Evolutionary conservation across 179 eudicot genomes (phyloP).

Genomic region (Patellifolia procumbens): DNA sequence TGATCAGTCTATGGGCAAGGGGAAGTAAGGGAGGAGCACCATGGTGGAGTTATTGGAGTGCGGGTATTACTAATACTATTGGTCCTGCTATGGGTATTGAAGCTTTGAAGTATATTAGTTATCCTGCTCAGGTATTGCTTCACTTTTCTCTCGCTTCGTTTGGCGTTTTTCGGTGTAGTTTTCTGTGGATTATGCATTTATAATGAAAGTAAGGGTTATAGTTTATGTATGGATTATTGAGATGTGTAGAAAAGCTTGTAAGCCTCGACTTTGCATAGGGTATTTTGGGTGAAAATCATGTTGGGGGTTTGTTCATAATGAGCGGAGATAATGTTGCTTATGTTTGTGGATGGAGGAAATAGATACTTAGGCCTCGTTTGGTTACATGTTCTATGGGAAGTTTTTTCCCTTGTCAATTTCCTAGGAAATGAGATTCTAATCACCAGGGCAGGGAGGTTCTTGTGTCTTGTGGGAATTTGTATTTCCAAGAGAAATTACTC

Average conservation of each 20-base stretch:
- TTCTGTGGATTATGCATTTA: constrained; percentile 6
- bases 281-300: not conserved
- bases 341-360: not conserved
- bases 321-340: not conserved
- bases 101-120: constrained; percentile 90
- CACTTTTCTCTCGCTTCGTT: not conserved
- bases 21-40: constrained; percentile 78
- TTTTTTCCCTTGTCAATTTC: too few relatives aligned
- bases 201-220: too few relatives aligned
- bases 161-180: not conserved
- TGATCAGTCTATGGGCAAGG: constrained; percentile 73
- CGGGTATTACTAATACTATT: constrained; percentile 90
- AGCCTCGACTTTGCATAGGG: not conserved
- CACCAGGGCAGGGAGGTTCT: too few relatives aligned
- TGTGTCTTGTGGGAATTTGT: too few relatives aligned
- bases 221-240: not conserved
- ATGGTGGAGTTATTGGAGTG: constrained; percentile 98
- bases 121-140: constrained; percentile 79
- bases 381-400: too few relatives aligned
- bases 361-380: not conserved
- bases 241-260: not conserved
- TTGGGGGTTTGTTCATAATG: not conserved
- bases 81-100: constrained; percentile 99
- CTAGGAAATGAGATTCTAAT: too few relatives aligned
- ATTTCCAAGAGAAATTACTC: too few relatives aligned